Conservation (phyloP, 2,329 filamentous ascomycete genomes). For the Xylaria sp. region DNA sequence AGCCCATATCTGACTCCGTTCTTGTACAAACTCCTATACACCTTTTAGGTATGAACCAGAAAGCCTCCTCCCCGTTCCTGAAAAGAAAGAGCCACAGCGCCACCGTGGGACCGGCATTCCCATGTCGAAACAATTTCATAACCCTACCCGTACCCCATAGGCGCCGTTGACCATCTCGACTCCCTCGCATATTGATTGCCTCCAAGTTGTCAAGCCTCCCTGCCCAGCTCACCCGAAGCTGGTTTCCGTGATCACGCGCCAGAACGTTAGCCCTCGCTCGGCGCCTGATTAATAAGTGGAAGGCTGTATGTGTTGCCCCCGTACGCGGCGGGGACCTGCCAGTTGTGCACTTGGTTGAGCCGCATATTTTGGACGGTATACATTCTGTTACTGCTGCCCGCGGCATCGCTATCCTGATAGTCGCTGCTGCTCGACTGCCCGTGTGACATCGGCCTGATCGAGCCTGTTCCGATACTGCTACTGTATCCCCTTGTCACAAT, state of each 20-base stretch:
- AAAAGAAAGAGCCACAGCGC: neutral
- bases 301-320: slow-evolving; percentile 30
- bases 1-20: neutral
- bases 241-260: slow-evolving; percentile 19
- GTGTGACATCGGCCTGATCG: slow-evolving; percentile 22
- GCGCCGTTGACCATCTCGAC: neutral
- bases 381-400: slow-evolving; percentile 27
- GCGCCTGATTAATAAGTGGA: slow-evolving; percentile 10
- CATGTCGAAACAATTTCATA: neutral
- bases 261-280: slow-evolving; percentile 20
- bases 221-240: slow-evolving; percentile 8
- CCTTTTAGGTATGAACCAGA: neutral
- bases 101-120: neutral
- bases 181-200: neutral
- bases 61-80: neutral
- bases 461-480: slow-evolving; percentile 28
- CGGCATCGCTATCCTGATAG: slow-evolving; percentile 25
- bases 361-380: slow-evolving; percentile 36
- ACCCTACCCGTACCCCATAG: neutral
- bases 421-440: slow-evolving; percentile 32
- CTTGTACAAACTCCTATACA: neutral
- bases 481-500: slow-evolving; percentile 37
- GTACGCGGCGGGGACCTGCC: slow-evolving; percentile 46
- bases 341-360: slow-evolving; percentile 42
- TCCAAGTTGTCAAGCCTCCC: too few species aligned